A percentile compares a stretch with the other conserved stretches of the same genome.
Conservation (phyloP, 202 grass and related monocot genomes). For the Panicum virgatum region DNA sequence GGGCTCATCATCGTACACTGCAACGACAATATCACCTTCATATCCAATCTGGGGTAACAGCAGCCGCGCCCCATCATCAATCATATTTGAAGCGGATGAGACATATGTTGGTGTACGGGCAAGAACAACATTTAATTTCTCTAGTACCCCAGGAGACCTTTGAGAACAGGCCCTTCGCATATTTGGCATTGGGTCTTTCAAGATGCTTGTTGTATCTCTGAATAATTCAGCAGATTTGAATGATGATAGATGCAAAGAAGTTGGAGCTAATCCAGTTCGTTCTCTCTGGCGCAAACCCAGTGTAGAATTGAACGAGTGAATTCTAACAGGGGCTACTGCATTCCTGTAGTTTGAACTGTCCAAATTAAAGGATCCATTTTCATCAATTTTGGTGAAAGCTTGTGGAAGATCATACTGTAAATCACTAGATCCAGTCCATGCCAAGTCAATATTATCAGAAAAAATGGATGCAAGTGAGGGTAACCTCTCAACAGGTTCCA, state of each 20-base stretch:
- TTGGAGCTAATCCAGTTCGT: constrained; percentile 54
- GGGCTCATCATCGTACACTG: constrained; percentile 94
- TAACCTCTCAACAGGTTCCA: constrained; percentile 59
- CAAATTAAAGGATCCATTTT: constrained; percentile 48
- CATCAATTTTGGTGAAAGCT: constrained; percentile 51
- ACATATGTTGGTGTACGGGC: constrained; percentile 58
- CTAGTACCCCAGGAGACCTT: constrained; percentile 64
- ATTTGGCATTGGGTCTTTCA: constrained; percentile 57
- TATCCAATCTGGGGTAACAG: constrained; percentile 59
- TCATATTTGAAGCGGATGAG: constrained; percentile 47
- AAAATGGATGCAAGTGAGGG: constrained; percentile 68
- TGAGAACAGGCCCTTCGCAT: constrained; percentile 85
- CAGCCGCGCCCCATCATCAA: constrained; percentile 73
- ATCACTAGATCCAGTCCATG: constrained; percentile 82
- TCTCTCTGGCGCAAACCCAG: constrained; percentile 44
- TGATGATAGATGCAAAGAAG: constrained; percentile 59
- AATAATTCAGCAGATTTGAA: constrained; percentile 54
- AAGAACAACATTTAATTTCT: constrained; percentile 62
- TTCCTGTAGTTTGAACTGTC: constrained; percentile 55
- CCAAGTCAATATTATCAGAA: constrained; percentile 90
- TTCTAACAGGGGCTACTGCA: constrained; percentile 57
- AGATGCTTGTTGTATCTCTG: constrained; percentile 27
- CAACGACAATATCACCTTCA: constrained; percentile 56
- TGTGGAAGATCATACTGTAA: constrained; percentile 52
- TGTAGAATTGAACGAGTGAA: constrained; percentile 80